Evolutionary conservation across 306 rosid genomes (phyloP).

Genomic region (Glycyrrhiza uralensis): DNA sequence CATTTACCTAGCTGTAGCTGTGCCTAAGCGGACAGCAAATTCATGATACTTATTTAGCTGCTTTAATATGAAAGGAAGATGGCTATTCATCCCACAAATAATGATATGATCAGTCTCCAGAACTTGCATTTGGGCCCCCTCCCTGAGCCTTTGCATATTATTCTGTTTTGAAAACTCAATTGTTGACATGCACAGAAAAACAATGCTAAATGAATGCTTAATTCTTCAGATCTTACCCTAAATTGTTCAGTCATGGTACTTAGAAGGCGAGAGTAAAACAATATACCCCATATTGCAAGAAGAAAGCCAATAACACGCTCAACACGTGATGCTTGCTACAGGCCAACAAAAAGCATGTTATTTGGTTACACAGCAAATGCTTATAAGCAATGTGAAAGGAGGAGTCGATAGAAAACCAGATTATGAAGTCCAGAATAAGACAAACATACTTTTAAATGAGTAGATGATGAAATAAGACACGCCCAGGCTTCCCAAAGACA

Average conservation of each 20-base stretch:
- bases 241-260: slow-evolving; percentile 97
- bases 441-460: slow-evolving; percentile 71
- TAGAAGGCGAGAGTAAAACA: slow-evolving; percentile 83
- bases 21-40: slow-evolving; percentile 85
- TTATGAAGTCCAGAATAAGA: slow-evolving; percentile 21
- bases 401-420: not conserved
- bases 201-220: not conserved
- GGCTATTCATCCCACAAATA: slow-evolving; percentile 88
- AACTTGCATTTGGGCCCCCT: slow-evolving; percentile 95
- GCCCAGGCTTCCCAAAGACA: slow-evolving; percentile 99
- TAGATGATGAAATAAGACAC: slow-evolving; percentile 80
- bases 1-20: slow-evolving; percentile 88
- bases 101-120: slow-evolving; percentile 93
- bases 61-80: slow-evolving; percentile 78
- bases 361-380: slow-evolving; percentile 15
- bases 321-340: slow-evolving; percentile 79
- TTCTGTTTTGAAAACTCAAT: slow-evolving; percentile 51
- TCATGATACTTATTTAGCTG: slow-evolving; percentile 88
- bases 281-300: slow-evolving; percentile 98
- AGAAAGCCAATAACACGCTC: slow-evolving; percentile 91
- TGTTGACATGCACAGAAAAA: slow-evolving; percentile 24
- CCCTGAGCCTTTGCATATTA: slow-evolving; percentile 90
- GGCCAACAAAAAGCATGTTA: slow-evolving; percentile 18
- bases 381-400: slow-evolving; percentile 15
- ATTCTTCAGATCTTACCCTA: slow-evolving; percentile 61